Conservation (phyloP, 78 protist genomes). For the Dictyostelium firmibasis region DNA sequence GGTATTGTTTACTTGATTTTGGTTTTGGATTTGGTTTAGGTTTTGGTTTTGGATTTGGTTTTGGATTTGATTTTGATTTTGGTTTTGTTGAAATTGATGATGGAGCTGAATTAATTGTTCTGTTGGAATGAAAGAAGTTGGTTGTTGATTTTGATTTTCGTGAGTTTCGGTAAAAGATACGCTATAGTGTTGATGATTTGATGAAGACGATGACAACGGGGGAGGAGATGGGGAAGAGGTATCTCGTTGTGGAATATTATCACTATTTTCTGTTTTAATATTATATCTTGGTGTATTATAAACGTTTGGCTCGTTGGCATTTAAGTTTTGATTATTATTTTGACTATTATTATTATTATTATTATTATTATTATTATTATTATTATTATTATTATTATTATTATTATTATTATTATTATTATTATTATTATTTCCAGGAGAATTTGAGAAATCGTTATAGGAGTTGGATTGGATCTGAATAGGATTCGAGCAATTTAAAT, state of each 20-base stretch:
- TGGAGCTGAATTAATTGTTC: background rate
- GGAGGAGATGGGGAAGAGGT: background rate
- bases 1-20: background rate
- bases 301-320: background rate
- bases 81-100: background rate
- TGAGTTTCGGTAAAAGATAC: background rate
- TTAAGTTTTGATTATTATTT: background rate
- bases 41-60: background rate
- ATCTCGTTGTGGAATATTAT: background rate
- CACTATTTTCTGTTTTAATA: background rate
- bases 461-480: background rate
- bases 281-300: background rate
- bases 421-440: background rate
- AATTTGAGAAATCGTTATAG: background rate
- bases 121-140: background rate
- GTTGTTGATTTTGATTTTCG: background rate
- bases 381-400: background rate
- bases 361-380: background rate
- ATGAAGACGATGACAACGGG: background rate
- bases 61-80: background rate
- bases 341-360: no score
- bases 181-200: background rate
- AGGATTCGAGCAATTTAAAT: background rate
- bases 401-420: no score
- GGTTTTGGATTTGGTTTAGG: background rate